phyloP scores from a whole-genome alignment of 306 rosid species.

The Sphenostylis stenocarpa region DNA sequence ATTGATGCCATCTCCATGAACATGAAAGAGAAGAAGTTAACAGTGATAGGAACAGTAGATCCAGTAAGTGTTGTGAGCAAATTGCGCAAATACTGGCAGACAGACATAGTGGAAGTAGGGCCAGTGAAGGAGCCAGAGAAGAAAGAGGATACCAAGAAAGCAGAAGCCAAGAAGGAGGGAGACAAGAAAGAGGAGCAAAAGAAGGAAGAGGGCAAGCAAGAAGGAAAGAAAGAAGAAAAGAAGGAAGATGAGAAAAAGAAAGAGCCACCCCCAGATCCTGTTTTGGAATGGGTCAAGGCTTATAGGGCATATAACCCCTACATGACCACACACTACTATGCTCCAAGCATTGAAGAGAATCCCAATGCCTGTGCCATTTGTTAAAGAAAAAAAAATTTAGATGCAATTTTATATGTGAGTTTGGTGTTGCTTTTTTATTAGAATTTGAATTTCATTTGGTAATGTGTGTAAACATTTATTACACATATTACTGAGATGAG shows the following conservation, averaged over 20 bases:
- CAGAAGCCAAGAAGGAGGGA: constrained; percentile 60
- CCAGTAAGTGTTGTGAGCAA: constrained; percentile 82
- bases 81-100: constrained; percentile 71
- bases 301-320: constrained; percentile 73
- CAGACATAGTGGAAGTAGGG: constrained; percentile 67
- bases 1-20: constrained; percentile 87
- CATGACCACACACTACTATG: constrained; percentile 66
- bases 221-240: constrained; percentile 53
- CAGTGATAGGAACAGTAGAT: constrained; percentile 87
- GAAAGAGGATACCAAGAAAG: constrained; percentile 81
- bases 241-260: constrained; percentile 40
- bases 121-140: constrained; percentile 85
- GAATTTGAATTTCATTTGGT: neutral
- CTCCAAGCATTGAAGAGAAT: constrained; percentile 89
- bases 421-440: neutral
- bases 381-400: neutral
- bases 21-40: constrained; percentile 82
- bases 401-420: neutral
- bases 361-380: constrained; percentile 86
- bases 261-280: constrained; percentile 63
- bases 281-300: constrained; percentile 61
- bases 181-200: constrained; percentile 53
- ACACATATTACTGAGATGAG: neutral
- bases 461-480: neutral
- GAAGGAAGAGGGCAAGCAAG: constrained; percentile 52